Evolutionary conservation across 2,329 filamentous ascomycete genomes (phyloP), one percentile per base, ranked within the genome.

Genomic region (Metarhizium robertsii): DNA sequence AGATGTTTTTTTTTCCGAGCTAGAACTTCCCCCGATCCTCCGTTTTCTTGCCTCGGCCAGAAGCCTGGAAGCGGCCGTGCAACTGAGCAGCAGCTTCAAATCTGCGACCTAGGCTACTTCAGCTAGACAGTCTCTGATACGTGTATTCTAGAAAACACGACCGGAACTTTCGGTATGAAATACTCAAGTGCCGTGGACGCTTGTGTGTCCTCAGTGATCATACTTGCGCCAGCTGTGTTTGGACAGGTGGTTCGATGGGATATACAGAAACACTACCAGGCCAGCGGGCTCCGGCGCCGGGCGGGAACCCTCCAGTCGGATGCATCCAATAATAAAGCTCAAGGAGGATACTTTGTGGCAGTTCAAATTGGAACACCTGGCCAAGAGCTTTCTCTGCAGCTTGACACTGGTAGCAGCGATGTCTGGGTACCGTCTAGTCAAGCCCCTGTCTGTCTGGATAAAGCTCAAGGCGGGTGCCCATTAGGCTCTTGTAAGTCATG

Each of bases 401-500:
- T 86, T 48, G 83, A 86, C 67, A 86, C 83, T 0, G 84, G 83
- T 46, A 85, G 81, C 62, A 84, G 81, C 58, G 84, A 87, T 68
- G 76, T 83, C 25, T 86, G 84, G 83, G 75, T 86, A 43, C 75
- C 78, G 14, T 67, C 68, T 47, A 66, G 62, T 56, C 51, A 54
- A 5, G 68, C 75, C 1, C 58, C 57, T 38, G 71, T 77, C 13
- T 81, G 79, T 64, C 57, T 67, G 16, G 57, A 61, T 7, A 58
- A 57, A 6, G 52, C 59, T 18, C 53, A 45, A 11, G 58, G 57
- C 7, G 72, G 72, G 8, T 79, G 76, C 57, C 64, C 65, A 16
- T 62, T 75, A 46, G 77, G 79, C 58, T 73, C 69, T 56, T 81
- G 77, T 80, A 66, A 69, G 76, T 63, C 13, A 29, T 64, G 25